Evolutionary conservation across 1,139 yeast species (phyloP), one percentile per base, ranked within the genome.

Genomic region (Yamadazyma atmosphaerica): DNA sequence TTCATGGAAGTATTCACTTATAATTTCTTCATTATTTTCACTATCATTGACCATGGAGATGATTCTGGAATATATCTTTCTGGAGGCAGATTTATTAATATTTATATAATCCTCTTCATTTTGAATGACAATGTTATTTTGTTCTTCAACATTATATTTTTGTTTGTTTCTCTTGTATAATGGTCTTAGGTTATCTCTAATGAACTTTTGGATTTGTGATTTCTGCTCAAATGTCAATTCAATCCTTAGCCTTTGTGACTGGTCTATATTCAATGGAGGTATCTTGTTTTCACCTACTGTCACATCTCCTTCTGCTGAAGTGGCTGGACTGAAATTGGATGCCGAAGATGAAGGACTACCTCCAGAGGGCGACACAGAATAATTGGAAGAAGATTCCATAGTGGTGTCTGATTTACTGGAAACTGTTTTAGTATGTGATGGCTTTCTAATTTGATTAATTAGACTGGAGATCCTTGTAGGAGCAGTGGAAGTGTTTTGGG

Each of bases 171-270:
- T 58, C 18, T 63, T 60, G 49, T 77, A 80, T 21, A 74, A 56
- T 1, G 80, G 79, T 32, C 80, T 60, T 24, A 83, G 55, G 13
- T 60, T 66, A 22, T 65, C 62, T 27, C 87, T 60, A 6, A 83
- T 81, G 41, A 77, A 68, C 18, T 55, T 63, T 50, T 81, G 87
- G 15, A 82, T 71, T 39, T 55, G 60, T 6, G 58, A 56, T 48
- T 82, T 81, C 42, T 74, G 76, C 24, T 66, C 72, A 15, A 68
- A 59, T 0, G 72, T 53, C 21, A 76, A 54, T 32, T 54, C 56
- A 19, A 41, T 31, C 25, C 16, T 34, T 7, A 28, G 12, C 13
- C 19, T 30, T 13, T 12, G 19, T 8, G 33, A 19, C 24, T 15
- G 15, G 21, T 28, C 21, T 10, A 21, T n/a, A 11, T 34, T 31